Percentiles rank a stretch among this genome's conserved stretches.
These are phyloP conservation scores for Hymenoscyphus fraxineus DNA, from an alignment of 2,329 filamentous ascomycete genomes.

Conservation along the genomic window DNA sequence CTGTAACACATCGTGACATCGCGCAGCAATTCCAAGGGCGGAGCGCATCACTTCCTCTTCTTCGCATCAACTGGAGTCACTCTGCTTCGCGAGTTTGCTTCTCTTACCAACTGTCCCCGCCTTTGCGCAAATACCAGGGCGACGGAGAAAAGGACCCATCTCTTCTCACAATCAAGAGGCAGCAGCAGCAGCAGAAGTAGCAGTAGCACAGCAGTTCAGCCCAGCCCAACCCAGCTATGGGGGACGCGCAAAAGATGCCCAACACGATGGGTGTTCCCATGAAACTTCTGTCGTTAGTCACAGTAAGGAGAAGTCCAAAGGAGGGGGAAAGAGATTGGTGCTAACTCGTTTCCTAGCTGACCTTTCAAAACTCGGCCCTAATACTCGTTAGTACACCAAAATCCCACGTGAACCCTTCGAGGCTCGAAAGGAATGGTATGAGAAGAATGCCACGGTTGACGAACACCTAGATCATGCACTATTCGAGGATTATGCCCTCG, in stretches of 20 bases:
- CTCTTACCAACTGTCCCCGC: too few relatives aligned
- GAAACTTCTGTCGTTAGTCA: slow-evolving; percentile 65
- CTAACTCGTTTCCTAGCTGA: slow-evolving; percentile 54
- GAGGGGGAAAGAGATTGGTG: slow-evolving; percentile 22
- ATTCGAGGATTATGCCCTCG: slow-evolving; percentile 89
- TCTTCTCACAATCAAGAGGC: neutral
- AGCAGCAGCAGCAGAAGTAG: neutral
- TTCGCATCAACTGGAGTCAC: too few relatives aligned
- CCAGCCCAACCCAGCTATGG: slow-evolving; percentile 15
- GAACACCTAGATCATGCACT: slow-evolving; percentile 73
- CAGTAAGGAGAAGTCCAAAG: slow-evolving; percentile 43
- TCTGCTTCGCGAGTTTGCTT: too few relatives aligned
- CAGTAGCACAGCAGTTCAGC: neutral
- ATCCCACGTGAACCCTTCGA: slow-evolving; percentile 4
- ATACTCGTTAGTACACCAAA: slow-evolving; percentile 56
- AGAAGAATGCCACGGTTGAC: slow-evolving; percentile 18
- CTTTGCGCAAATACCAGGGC: too few relatives aligned
- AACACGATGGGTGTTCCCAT: slow-evolving; percentile 54
- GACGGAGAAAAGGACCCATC: neutral
- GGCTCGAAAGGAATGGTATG: slow-evolving; percentile 5
- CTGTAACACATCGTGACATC: too few relatives aligned
- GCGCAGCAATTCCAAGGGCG: too few relatives aligned
- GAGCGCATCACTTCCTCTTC: too few relatives aligned
- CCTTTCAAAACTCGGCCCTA: slow-evolving; percentile 74
- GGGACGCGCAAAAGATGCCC: slow-evolving; percentile 24